These are phyloP conservation scores for Vitis labrusca DNA, from an alignment of 164 flowering plant genomes.

Conservation along the genomic window DNA sequence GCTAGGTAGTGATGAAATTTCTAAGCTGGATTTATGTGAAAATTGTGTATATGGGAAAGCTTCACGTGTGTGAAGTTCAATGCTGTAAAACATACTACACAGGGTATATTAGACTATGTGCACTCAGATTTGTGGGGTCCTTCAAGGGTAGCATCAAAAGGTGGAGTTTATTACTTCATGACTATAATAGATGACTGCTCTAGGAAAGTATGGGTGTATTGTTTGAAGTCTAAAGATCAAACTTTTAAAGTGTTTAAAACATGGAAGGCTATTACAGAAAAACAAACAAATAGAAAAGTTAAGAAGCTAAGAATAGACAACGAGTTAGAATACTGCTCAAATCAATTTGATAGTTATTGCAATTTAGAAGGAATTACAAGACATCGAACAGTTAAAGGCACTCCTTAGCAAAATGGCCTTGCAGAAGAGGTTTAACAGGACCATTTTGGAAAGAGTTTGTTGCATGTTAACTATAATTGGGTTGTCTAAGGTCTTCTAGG, in stretches of 20 bases:
- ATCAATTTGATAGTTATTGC: neutral
- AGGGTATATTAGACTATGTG: slow-evolving; percentile 3
- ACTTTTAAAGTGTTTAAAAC: neutral
- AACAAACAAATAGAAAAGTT: slow-evolving; percentile 3
- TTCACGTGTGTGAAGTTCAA: neutral
- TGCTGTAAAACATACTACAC: neutral
- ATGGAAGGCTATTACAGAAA: slow-evolving; percentile 2
- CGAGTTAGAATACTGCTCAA: neutral
- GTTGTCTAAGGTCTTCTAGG: neutral
- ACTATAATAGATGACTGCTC: slow-evolving; percentile 23
- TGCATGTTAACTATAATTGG: neutral
- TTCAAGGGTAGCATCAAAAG: neutral
- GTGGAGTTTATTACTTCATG: slow-evolving; percentile 10
- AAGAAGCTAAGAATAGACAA: neutral
- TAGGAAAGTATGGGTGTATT: slow-evolving; percentile 9
- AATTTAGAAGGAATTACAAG: slow-evolving; percentile 2
- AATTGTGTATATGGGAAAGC: too few species aligned
- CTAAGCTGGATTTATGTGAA: too few species aligned
- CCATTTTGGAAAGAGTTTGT: slow-evolving; percentile 1
- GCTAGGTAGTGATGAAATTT: too few species aligned
- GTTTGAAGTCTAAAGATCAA: slow-evolving; percentile 5
- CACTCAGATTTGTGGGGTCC: slow-evolving; percentile 9
- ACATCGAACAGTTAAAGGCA: neutral
- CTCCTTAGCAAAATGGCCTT: slow-evolving; percentile 16
- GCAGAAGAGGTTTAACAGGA: slow-evolving; percentile 7